Conservation (phyloP, 1,284 basidiomycete species). For the Fomes fomentarius region DNA sequence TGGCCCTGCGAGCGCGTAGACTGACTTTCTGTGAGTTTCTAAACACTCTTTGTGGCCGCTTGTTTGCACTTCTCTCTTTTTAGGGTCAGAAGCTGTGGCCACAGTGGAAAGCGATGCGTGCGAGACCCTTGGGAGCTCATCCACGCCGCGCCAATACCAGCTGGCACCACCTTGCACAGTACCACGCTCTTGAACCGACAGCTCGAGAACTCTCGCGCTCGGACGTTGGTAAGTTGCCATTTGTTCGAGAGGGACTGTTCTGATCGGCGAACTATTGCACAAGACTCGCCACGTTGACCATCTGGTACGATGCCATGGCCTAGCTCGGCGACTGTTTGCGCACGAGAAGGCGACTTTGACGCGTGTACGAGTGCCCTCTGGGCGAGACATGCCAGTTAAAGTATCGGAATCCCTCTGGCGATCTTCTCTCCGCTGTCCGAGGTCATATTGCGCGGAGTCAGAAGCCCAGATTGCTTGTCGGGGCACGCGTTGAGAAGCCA, state of each 20-base stretch:
- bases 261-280: conserved; percentile 10
- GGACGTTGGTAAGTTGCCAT: too few relatives aligned
- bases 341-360: background rate
- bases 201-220: background rate
- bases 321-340: conserved; percentile 3
- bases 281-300: too few relatives aligned
- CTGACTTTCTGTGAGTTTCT: too few relatives aligned
- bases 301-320: too few relatives aligned
- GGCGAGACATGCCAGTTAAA: conserved; percentile 6
- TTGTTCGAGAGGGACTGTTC: background rate
- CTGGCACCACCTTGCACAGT: background rate
- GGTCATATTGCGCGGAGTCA: conserved; percentile 1
- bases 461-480: conserved; percentile 7
- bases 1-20: too few relatives aligned
- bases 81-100: conserved; percentile 4
- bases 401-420: background rate
- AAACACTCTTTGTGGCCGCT: conserved; percentile 5
- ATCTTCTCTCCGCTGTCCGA: background rate
- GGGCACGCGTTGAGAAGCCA: conserved; percentile 3
- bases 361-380: background rate
- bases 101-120: background rate
- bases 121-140: background rate
- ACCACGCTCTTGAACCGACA: background rate
- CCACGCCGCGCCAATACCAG: background rate
- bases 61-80: background rate